These are phyloP conservation scores for Mycena alexandri DNA, from an alignment of 768 basidiomycete genomes.

Conservation along the genomic window DNA sequence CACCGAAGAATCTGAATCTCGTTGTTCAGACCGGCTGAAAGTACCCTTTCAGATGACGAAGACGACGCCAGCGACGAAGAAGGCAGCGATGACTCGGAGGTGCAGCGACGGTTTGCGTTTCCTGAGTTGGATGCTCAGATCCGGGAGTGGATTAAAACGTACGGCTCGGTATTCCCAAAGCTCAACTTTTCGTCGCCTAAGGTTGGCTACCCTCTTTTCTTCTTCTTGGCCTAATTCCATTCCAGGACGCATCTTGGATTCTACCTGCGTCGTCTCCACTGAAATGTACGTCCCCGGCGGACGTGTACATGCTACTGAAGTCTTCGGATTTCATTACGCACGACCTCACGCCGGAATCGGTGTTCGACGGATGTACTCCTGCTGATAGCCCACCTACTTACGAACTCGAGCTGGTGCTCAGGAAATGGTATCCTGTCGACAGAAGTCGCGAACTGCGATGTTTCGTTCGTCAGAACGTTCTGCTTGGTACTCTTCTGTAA, in stretches of 20 bases:
- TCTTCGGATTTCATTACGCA: conserved; percentile 92
- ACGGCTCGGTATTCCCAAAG: conserved; percentile 93
- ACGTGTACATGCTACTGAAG: conserved; percentile 93
- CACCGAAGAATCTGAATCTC: conserved; percentile 14
- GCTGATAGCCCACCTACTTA: conserved; percentile 50
- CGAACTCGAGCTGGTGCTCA: conserved; percentile 85
- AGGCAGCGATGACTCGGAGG: conserved; percentile 45
- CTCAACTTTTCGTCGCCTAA: conserved; percentile 97
- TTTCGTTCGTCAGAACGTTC: conserved; percentile 80
- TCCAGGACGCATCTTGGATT: conserved; percentile 94
- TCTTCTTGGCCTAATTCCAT: neutral
- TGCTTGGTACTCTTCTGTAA: conserved; percentile 71
- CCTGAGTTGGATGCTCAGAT: conserved; percentile 86
- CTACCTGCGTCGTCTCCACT: conserved; percentile 86
- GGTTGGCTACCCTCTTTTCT: conserved; percentile 52
- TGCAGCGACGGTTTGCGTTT: conserved; percentile 66
- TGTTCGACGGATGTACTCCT: conserved; percentile 75
- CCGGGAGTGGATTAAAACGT: conserved; percentile 70
- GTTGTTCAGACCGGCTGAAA: conserved; percentile 60
- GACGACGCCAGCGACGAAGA: conserved; percentile 62
- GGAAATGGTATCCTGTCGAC: conserved; percentile 92
- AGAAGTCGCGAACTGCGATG: conserved; percentile 89
- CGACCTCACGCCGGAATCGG: conserved; percentile 69
- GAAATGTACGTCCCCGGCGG: conserved; percentile 88
- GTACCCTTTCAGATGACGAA: conserved; percentile 71